phyloP scores from a whole-genome alignment of 257 asterid genomes.

The Solanum chiquidenum region DNA sequence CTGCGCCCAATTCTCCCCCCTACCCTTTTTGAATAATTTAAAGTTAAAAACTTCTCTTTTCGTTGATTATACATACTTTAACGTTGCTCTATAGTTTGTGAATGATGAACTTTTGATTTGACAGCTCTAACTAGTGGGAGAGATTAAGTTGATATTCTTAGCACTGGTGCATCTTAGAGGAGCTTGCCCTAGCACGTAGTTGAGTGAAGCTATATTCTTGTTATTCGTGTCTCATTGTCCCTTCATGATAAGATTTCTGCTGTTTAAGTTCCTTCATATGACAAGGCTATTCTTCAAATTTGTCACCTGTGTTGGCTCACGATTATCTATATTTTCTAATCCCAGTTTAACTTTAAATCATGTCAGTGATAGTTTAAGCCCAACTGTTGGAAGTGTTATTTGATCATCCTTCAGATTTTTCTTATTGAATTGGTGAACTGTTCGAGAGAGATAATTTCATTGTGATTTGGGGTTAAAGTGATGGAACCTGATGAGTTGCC shows the following conservation, averaged over 20 bases:
- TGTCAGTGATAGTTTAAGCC: not conserved
- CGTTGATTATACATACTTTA: not conserved
- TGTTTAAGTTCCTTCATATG: not conserved
- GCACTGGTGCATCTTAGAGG: not conserved
- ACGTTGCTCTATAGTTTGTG: not conserved
- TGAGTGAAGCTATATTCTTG: not conserved
- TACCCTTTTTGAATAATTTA: not conserved
- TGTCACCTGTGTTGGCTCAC: not conserved
- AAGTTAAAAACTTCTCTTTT: not conserved
- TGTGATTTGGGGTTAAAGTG: not conserved
- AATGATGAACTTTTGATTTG: not conserved
- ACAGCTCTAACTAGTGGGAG: not conserved
- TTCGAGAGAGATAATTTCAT: not conserved
- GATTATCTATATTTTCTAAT: not conserved
- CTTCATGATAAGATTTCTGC: not conserved
- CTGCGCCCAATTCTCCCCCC: not conserved
- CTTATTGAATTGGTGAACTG: not conserved
- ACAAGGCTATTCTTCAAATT: not conserved
- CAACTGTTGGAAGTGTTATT: not conserved
- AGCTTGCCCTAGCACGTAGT: not conserved
- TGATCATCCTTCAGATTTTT: not conserved
- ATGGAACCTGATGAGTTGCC: not conserved
- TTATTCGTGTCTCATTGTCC: not conserved
- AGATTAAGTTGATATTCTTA: not conserved
- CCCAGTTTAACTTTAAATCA: not conserved